These are phyloP conservation scores for Draba incana DNA, from an alignment of 345 rosid species.

Conservation along the genomic window DNA sequence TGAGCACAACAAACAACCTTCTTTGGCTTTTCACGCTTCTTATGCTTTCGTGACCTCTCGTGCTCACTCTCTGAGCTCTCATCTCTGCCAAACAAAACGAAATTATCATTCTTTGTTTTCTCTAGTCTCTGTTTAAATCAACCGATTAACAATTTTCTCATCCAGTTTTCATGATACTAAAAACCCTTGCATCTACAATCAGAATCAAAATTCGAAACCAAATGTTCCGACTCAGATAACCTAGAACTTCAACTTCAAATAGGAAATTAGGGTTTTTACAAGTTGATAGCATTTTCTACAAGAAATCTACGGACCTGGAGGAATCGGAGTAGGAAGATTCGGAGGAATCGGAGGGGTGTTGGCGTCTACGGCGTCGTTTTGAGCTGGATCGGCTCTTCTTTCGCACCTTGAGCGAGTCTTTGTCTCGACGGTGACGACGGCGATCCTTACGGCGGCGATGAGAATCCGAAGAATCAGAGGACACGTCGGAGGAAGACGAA, in stretches of 20 bases:
- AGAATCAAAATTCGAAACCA: not conserved
- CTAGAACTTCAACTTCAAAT: not conserved
- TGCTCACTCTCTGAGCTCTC: slow-evolving; percentile 65
- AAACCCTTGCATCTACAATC: slow-evolving; percentile 1
- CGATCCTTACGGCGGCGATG: slow-evolving; percentile 59
- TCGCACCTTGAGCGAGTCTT: slow-evolving; percentile 70
- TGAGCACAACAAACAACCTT: slow-evolving; percentile 55
- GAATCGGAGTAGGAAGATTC: slow-evolving; percentile 57
- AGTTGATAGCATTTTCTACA: not conserved
- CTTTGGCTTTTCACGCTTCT: slow-evolving; percentile 69
- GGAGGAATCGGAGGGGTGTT: slow-evolving; percentile 53
- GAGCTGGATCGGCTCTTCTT: slow-evolving; percentile 60
- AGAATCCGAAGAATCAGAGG: slow-evolving; percentile 58
- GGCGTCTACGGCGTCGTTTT: slow-evolving; percentile 68
- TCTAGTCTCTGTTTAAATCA: not conserved
- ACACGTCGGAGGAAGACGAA: slow-evolving; percentile 49
- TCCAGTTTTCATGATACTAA: not conserved
- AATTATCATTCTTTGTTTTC: not conserved
- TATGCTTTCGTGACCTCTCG: slow-evolving; percentile 70
- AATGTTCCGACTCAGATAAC: not conserved
- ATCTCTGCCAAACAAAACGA: slow-evolving; percentile 40
- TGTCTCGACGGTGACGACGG: slow-evolving; percentile 45
- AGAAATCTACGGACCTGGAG: slow-evolving; percentile 53
- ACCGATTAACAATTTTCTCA: not conserved
- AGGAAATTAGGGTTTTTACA: slow-evolving; percentile 5